Base-by-base conservation (phyloP, 1,284 basidiomycete genomes). In the Leucoagaricus sp. region DNA sequence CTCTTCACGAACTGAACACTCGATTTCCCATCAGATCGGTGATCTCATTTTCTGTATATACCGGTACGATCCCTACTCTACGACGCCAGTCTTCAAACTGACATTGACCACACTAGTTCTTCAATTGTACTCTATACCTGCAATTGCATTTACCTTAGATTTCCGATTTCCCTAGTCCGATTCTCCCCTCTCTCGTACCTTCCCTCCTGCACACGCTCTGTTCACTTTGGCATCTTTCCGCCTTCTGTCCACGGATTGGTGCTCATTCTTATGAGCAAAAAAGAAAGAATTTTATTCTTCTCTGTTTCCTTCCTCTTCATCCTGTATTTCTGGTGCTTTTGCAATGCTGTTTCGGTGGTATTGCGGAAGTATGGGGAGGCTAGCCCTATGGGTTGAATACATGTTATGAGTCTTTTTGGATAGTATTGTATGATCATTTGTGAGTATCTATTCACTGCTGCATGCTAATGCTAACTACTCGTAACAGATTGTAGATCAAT, bases 241-340 rank as follows among this genome's bases (percentile, higher is more conserved):
- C 72, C 68, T 68, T 62, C 67, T 62, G 65, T 60, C 63, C 63
- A 89, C 84, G 85, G 81, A 72, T 82, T 73, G 83, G 78, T 80
- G 87, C 79, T 80, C 90, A 93, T 92, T 93, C 84, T 85, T 82
- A 69, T 69, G 89, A 93, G 90, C 89, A 72, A 93, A 69, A 92
- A 77, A n/a, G 49, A 66, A 77, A 47, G 49, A n/a, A 31, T 23
- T 51, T 49, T 49, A 34, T 60, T 59, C 38, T 64, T 63, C 61
- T 60, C 66, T 69, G 66, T 67, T 76, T 72, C 70, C 65, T 69
- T 74, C 66, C 67, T 55, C 57, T 63, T 55, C 63, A 53, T 46
- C 53, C 47, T 75, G 67, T 66, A 66, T 76, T 76, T 80, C 79
- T 76, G 75, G 68, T 68, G 66, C 73, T 76, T 70, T 69, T 36